A percentile compares a stretch with the other conserved stretches of the same genome.
Evolutionary conservation across 2,329 filamentous ascomycete genomes (phyloP).

Genomic region (Epichloe scottii): DNA sequence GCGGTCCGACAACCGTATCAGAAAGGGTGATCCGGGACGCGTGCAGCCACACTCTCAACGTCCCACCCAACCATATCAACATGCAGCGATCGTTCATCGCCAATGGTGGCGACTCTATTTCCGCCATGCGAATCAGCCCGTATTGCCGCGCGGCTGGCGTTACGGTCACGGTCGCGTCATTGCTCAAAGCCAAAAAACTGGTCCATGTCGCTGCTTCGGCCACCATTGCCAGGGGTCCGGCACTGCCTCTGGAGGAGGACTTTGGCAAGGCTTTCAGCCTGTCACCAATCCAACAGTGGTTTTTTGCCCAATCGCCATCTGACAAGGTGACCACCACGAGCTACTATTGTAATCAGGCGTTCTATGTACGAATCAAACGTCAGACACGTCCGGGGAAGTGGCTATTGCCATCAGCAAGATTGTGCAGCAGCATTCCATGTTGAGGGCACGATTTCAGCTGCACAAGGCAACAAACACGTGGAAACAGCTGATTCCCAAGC

Average conservation of each 20-base stretch:
- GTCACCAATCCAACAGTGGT: conserved; percentile 7
- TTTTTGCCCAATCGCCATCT: conserved; percentile 3
- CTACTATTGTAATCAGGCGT: conserved; percentile 4
- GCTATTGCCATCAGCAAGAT: neutral
- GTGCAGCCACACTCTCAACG: conserved; percentile 4
- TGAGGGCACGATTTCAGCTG: conserved; percentile 4
- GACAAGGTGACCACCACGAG: neutral
- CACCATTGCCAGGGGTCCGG: neutral
- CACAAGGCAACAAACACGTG: neutral
- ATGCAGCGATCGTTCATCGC: conserved; percentile 7
- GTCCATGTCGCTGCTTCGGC: neutral
- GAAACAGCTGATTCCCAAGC: neutral
- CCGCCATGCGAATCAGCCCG: conserved; percentile 5
- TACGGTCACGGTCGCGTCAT: neutral
- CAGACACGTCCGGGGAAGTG: neutral
- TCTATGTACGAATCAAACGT: conserved; percentile 2
- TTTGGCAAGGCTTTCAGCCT: conserved; percentile 1
- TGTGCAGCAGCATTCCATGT: conserved; percentile 7
- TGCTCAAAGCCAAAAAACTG: neutral
- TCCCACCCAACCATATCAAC: conserved; percentile 1
- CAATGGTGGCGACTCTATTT: conserved; percentile 7
- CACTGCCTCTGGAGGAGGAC: neutral
- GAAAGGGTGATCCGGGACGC: conserved; percentile 5
- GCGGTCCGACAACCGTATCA: neutral
- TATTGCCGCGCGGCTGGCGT: conserved; percentile 1